Evolutionary conservation across 2,329 filamentous ascomycete genomes (phyloP), one percentile per base, ranked within the genome.

Genomic region (Lachnellula occidentalis): DNA sequence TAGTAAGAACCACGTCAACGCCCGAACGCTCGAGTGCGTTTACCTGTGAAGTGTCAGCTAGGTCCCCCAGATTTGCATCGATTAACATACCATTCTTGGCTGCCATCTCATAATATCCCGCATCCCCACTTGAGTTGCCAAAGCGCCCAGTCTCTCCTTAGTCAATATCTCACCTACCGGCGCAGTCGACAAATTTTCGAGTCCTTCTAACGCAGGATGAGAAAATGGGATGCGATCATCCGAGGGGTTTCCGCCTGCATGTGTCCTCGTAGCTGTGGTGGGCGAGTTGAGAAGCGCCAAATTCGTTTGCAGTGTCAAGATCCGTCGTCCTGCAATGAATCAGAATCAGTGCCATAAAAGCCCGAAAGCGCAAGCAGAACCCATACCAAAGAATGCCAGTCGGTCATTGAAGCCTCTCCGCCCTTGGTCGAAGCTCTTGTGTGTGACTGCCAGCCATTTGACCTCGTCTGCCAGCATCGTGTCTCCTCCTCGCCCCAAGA

Each of bases 391-490:
- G 67, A 89, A 91, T n/a, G 91, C 89, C 71, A 99, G 76, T 59
- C 90, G 83, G 67, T 96, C 92, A 71, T 99, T 99, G 75, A 92
- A 96, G 1, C 92, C 92, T 77, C 92, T 86, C 67, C 90, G 80
- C 50, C 92, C 94, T 69, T 97, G 91, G 70, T 99, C 92, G 68
- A 96, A 97, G 73, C 91, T 96, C 81, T 97, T 97, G 73, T 97
- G 94, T 61, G 94, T 99, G 53, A 99, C 83, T 31, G 92, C 92
- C 67, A 97, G 76, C 94, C 94, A 99, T 75, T 96, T 97, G 58
- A 94, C 78, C 74, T 99, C 92, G 15, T 96, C 92, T 2, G 87
- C 85, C 55, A 99, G 77, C 70, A 94, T 71, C 64, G 80, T 81
- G 62, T 88, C 82, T 54, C 88, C 89, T 45, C 80, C 83, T 46